These are phyloP conservation scores for Termitomyces sp. DNA, from an alignment of 768 basidiomycete species.

Conservation along the genomic window DNA sequence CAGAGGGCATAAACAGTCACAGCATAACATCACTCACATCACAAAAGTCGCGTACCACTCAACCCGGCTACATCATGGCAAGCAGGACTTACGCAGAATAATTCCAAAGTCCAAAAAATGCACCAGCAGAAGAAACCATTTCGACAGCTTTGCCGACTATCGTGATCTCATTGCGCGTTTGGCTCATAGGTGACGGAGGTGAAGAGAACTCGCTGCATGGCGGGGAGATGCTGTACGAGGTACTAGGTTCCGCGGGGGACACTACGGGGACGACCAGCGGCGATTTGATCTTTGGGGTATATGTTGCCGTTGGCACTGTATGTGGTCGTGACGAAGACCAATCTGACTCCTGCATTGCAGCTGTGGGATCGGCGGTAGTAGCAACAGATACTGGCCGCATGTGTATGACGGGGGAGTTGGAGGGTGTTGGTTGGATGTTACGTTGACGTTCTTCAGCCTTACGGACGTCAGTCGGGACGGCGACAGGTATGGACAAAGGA, in stretches of 20 bases:
- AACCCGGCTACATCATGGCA: background rate
- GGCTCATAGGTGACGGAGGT: constrained; percentile 14
- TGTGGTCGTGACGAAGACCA: background rate
- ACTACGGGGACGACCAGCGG: constrained; percentile 26
- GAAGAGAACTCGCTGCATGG: constrained; percentile 11
- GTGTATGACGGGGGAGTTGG: constrained; percentile 49
- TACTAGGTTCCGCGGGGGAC: constrained; percentile 26
- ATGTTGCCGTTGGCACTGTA: constrained; percentile 12
- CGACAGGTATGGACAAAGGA: constrained; percentile 1
- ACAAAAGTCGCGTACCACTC: background rate
- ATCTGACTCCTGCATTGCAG: constrained; percentile 3
- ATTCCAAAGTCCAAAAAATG: constrained; percentile 58
- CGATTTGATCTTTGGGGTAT: constrained; percentile 19
- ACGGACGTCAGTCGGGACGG: constrained; percentile 6
- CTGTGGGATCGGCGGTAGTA: constrained; percentile 2
- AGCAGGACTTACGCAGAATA: background rate
- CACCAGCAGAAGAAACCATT: constrained; percentile 76
- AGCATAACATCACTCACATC: constrained; percentile 4
- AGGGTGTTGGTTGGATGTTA: constrained; percentile 48
- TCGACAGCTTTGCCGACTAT: constrained; percentile 58
- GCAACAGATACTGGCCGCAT: constrained; percentile 19
- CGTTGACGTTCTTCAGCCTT: constrained; percentile 17
- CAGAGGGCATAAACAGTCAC: background rate
- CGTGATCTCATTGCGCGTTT: constrained; percentile 19
- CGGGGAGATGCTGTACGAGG: constrained; percentile 25